Evolutionary conservation across 805 yeast genomes (phyloP), one percentile per base, ranked within the genome.

Genomic region (Metschnikowia cerradonensis): DNA sequence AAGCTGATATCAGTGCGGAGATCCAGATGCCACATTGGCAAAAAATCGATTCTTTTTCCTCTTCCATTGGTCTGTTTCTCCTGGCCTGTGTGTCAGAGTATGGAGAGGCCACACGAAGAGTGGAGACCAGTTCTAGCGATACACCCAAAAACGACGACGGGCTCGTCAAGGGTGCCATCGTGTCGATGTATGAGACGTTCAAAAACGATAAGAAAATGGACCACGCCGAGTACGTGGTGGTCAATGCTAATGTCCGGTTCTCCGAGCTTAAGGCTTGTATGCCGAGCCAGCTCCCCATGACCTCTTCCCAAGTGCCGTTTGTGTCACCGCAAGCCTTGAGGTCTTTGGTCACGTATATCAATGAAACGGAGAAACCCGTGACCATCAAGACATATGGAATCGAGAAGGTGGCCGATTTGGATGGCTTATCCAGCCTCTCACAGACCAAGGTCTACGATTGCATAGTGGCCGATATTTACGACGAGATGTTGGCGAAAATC

Each of bases 211-310:
- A 50, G 19, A 45, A 52, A 13, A 45, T 48, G n/a, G 57, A 50
- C 19, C 49, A 50, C 13, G 47, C 65, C 8, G 73, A 70, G 59
- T 88, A 88, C 61, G 81, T 86, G 34, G 81, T 87, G 30, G 74
- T 87, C 51, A 88, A 86, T 62, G 75, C 84, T 55, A 84, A 80
- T 55, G 74, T 87, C 26, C 81, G 80, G 50, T 83, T 87, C 60
- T 75, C 73, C 52, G 86, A 86, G 56, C 65, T 86, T 52, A 81
- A 75, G 54, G 89, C 88, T 0, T 68, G 71, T 4, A 64, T 77
- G 41, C 89, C 77, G 0, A 60, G 66, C 30, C 62, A 77, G 39
- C 80, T 89, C 3, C 73, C 72, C 2, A 66, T 79, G 55, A 77
- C 88, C 4, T 60, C 68, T 5, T 61, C 78, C 0, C 76, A 79